Conservation (phyloP, 2,329 filamentous ascomycete species). For the Knufia petricola region DNA sequence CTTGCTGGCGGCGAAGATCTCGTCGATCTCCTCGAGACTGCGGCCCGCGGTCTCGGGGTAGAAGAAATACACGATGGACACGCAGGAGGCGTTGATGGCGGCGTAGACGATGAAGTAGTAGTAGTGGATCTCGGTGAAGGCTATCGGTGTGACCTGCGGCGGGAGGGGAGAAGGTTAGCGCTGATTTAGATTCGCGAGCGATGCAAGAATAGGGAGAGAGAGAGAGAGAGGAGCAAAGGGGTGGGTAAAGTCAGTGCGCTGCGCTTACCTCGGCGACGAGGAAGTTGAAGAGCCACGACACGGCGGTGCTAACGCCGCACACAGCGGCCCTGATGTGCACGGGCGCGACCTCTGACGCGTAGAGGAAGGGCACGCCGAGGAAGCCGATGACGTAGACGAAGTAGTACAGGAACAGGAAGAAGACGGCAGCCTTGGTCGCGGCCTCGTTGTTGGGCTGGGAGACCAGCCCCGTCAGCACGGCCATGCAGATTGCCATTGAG, state of each 20-base stretch:
- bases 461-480: conserved; percentile 33
- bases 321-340: conserved; percentile 26
- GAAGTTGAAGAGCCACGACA: conserved; percentile 32
- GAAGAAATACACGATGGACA: conserved; percentile 52
- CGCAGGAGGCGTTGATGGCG: conserved; percentile 20
- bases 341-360: conserved; percentile 28
- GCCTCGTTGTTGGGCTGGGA: conserved; percentile 33
- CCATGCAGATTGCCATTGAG: conserved; percentile 35
- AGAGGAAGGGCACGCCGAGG: conserved; percentile 29
- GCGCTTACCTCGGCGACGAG: conserved; percentile 29
- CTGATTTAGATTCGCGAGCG: too few relatives aligned
- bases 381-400: conserved; percentile 34
- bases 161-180: too few relatives aligned
- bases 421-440: conserved; percentile 29
- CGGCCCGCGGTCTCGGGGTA: conserved; percentile 45
- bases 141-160: conserved; percentile 32
- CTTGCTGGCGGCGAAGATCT: conserved; percentile 47
- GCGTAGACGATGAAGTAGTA: conserved; percentile 37
- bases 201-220: too few relatives aligned
- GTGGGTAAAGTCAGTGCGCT: too few relatives aligned
- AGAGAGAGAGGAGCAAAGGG: too few relatives aligned
- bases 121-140: conserved; percentile 39
- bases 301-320: conserved; percentile 26
- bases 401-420: conserved; percentile 36
- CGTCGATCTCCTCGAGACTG: conserved; percentile 59